phyloP scores from a whole-genome alignment of 1,284 basidiomycete genomes.

The Coniferiporia sulphurascens region DNA sequence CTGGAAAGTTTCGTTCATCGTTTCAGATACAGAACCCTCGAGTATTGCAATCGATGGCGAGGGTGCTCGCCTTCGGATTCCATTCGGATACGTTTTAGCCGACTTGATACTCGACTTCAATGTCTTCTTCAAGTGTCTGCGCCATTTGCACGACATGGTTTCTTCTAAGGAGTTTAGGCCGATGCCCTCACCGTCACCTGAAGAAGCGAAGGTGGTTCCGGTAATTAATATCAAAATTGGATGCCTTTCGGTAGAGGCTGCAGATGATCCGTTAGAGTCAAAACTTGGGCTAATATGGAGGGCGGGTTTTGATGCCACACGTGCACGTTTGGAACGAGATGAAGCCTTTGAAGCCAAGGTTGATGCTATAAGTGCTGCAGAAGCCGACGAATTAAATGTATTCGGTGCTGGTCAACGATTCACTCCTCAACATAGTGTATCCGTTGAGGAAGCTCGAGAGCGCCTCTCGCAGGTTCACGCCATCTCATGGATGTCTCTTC shows the following conservation, averaged over 20 bases:
- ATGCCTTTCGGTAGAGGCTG: slow-evolving; percentile 70
- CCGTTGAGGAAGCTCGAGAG: slow-evolving; percentile 68
- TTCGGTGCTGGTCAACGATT: slow-evolving; percentile 45
- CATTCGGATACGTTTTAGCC: slow-evolving; percentile 73
- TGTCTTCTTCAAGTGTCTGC: slow-evolving; percentile 61
- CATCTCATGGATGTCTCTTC: slow-evolving; percentile 71
- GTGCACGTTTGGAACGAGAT: slow-evolving; percentile 72
- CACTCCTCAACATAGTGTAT: slow-evolving; percentile 56
- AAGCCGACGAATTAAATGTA: slow-evolving; percentile 23
- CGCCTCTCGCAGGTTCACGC: slow-evolving; percentile 73
- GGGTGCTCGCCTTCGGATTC: slow-evolving; percentile 71
- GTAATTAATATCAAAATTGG: slow-evolving; percentile 58
- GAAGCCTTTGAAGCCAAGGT: slow-evolving; percentile 81
- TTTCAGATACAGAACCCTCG: slow-evolving; percentile 28
- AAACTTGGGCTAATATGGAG: slow-evolving; percentile 76
- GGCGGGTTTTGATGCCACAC: slow-evolving; percentile 73
- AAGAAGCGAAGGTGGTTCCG: slow-evolving; percentile 71
- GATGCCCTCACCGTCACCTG: slow-evolving; percentile 55
- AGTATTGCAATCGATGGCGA: slow-evolving; percentile 54
- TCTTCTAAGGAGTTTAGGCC: slow-evolving; percentile 41
- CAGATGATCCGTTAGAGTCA: slow-evolving; percentile 86
- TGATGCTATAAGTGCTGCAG: slow-evolving; percentile 49
- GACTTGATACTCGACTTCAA: slow-evolving; percentile 67
- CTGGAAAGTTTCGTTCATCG: slow-evolving; percentile 45
- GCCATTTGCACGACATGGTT: slow-evolving; percentile 55